A percentile compares a stretch with the other conserved stretches of the same genome.
Conservation (phyloP, 1,284 basidiomycete genomes). For the Irpex sp. region DNA sequence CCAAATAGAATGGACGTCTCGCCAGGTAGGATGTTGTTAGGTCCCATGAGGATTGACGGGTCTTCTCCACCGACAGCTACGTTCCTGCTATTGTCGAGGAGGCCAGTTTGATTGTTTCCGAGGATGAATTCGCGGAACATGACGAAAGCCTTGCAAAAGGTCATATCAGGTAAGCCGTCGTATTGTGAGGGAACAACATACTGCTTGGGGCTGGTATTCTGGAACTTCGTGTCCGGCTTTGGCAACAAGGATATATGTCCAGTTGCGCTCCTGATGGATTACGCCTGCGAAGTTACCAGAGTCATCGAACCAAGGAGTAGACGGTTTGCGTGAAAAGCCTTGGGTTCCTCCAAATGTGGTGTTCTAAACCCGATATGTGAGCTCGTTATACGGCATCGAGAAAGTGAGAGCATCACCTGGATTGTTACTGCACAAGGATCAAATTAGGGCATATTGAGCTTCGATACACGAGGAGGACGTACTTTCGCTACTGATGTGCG, state of each 20-base stretch:
- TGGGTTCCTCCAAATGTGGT: constrained; percentile 72
- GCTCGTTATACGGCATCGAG: constrained; percentile 10
- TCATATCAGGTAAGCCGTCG: not conserved
- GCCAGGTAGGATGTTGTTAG: not conserved
- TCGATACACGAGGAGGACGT: not conserved
- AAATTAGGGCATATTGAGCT: not conserved
- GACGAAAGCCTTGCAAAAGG: constrained; percentile 18
- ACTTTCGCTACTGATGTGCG: constrained; percentile 21
- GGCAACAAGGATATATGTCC: not conserved
- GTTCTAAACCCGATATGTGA: constrained; percentile 41
- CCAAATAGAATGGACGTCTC: not conserved
- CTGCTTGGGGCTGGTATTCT: not conserved
- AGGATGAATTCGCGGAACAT: constrained; percentile 28
- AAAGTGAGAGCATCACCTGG: too few species aligned
- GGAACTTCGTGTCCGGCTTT: not conserved
- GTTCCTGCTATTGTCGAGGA: constrained; percentile 11
- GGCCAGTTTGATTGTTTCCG: constrained; percentile 22
- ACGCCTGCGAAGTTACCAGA: constrained; percentile 52
- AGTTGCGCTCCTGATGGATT: not conserved
- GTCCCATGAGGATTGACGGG: not conserved
- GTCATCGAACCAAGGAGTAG: constrained; percentile 64
- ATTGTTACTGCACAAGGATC: not conserved
- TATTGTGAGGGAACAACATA: not conserved
- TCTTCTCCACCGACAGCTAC: constrained; percentile 4
- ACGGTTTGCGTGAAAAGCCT: constrained; percentile 63